Conservation (phyloP, 257 asterid genomes). For the Salvia rosmarinus region DNA sequence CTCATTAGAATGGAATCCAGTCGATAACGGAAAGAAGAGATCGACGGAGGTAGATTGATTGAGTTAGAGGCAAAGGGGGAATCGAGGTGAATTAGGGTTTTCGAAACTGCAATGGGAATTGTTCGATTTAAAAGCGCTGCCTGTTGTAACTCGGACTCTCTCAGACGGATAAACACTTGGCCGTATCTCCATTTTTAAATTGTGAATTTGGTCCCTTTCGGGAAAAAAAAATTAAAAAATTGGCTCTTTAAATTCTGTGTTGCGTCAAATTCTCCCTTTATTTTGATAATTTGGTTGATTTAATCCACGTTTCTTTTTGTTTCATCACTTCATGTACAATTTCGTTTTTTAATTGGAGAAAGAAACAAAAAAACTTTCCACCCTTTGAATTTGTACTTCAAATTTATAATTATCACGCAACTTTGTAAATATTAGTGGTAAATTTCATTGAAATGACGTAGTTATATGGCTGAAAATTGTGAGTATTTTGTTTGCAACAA, state of each 20-base stretch:
- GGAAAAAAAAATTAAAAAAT: too few relatives aligned
- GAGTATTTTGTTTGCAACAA: too few relatives aligned
- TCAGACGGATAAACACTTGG: neutral
- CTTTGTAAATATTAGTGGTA: too few relatives aligned
- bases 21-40: neutral
- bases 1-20: slow-evolving; percentile 28
- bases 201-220: slow-evolving; percentile 19
- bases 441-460: too few relatives aligned
- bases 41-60: slow-evolving; percentile 13
- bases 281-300: neutral
- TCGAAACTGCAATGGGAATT: slow-evolving; percentile 14
- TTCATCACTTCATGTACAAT: neutral
- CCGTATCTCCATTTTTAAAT: neutral
- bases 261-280: neutral
- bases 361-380: too few relatives aligned
- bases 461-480: too few relatives aligned
- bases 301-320: neutral
- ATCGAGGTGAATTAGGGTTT: slow-evolving; percentile 33
- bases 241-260: neutral
- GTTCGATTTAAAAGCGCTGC: slow-evolving; percentile 18
- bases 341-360: neutral
- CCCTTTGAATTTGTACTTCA: too few relatives aligned
- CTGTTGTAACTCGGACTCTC: neutral
- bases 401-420: too few relatives aligned
- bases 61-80: neutral